A percentile compares a stretch with the other conserved stretches of the same genome.
phyloP scores from a whole-genome alignment of 169 alveolate genomes.

The Perkinsus olseni region DNA sequence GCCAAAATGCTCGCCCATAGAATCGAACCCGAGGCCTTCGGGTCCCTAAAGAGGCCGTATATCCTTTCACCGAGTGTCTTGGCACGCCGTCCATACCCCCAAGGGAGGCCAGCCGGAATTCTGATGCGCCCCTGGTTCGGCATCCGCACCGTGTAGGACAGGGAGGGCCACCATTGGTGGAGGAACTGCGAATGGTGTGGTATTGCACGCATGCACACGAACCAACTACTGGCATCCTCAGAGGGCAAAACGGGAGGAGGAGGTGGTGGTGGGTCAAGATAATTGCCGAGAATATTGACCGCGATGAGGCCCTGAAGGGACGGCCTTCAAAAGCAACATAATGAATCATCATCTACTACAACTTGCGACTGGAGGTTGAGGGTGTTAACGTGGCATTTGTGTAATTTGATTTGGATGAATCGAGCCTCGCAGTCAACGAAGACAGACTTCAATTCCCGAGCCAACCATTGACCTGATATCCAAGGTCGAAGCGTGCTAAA shows the following conservation, averaged over 20 bases:
- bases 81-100: not conserved
- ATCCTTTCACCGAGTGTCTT: not conserved
- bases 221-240: not conserved
- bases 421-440: slow-evolving; percentile 63
- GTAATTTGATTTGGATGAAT: slow-evolving; percentile 59
- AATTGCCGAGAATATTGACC: not conserved
- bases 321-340: too few relatives aligned
- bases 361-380: slow-evolving; percentile 68
- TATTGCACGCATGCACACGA: not conserved
- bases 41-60: not conserved
- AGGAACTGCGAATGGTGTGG: not conserved
- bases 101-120: not conserved
- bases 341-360: not conserved
- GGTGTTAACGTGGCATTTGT: slow-evolving; percentile 71
- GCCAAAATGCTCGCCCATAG: not conserved
- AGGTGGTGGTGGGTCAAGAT: not conserved
- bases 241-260: too few relatives aligned
- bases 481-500: not conserved
- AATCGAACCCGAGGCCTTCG: not conserved
- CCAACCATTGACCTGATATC: slow-evolving; percentile 30
- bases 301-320: not conserved
- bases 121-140: not conserved
- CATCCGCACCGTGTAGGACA: not conserved
- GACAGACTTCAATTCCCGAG: slow-evolving; percentile 81
- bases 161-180: not conserved